Evolutionary conservation across 2,329 filamentous ascomycete genomes (phyloP).

Genomic region (Colletotrichum magnum): DNA sequence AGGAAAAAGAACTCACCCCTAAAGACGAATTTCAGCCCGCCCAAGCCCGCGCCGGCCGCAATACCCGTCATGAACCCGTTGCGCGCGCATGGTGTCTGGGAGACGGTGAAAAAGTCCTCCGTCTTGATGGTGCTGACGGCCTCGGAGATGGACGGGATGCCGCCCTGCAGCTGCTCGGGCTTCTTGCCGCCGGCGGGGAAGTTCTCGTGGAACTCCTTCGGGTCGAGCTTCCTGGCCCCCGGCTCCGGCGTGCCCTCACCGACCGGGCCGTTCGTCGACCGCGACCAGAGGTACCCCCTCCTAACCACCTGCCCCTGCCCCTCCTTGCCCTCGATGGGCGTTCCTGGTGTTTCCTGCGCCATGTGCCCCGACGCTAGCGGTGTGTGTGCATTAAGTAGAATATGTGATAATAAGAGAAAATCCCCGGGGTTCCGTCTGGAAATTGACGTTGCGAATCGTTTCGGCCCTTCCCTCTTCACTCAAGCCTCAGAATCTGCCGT

Average conservation of each 20-base stretch:
- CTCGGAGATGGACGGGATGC: slow-evolving; percentile 63
- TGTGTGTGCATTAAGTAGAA: background rate
- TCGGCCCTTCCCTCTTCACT: background rate
- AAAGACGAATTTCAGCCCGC: slow-evolving; percentile 80
- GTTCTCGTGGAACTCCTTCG: slow-evolving; percentile 42
- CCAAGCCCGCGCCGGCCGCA: slow-evolving; percentile 81
- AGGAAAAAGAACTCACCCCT: slow-evolving; percentile 71
- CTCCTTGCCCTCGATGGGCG: background rate
- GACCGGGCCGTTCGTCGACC: slow-evolving; percentile 25
- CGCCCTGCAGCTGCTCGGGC: slow-evolving; percentile 44
- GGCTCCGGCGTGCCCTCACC: slow-evolving; percentile 36
- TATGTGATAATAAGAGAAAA: background rate
- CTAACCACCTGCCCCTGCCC: too few species aligned
- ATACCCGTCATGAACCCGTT: slow-evolving; percentile 89
- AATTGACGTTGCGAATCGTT: background rate
- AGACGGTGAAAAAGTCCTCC: slow-evolving; percentile 79
- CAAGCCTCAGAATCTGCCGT: slow-evolving; percentile 37
- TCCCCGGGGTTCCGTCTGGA: background rate
- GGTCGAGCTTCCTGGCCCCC: slow-evolving; percentile 30
- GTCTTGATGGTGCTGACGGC: slow-evolving; percentile 77
- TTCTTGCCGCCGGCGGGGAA: slow-evolving; percentile 41
- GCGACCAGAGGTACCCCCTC: slow-evolving; percentile 23
- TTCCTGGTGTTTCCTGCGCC: slow-evolving; percentile 30
- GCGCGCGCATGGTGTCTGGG: slow-evolving; percentile 86
- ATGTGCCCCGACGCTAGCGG: slow-evolving; percentile 12